These are phyloP conservation scores for Recurvomyces mirabilis DNA, from an alignment of 495 filamentous ascomycete genomes.

Conservation along the genomic window DNA sequence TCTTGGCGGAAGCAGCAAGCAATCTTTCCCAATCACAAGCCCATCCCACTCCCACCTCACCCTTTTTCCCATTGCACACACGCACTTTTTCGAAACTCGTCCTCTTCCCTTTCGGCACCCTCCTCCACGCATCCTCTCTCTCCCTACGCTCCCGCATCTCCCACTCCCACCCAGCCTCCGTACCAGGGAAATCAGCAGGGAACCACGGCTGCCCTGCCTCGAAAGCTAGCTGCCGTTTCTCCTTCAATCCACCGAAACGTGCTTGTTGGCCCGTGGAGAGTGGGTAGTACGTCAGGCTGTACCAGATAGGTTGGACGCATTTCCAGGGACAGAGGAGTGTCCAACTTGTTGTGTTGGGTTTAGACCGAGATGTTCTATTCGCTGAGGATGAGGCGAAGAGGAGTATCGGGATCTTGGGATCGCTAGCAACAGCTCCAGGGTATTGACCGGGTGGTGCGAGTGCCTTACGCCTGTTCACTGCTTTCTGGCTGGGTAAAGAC, in stretches of 20 bases:
- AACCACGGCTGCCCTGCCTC: slow-evolving; percentile 75
- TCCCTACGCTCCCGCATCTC: slow-evolving; percentile 51
- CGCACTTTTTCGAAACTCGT: slow-evolving; percentile 65
- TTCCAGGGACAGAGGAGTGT: slow-evolving; percentile 86
- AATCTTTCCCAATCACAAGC: slow-evolving; percentile 78
- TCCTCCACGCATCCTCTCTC: slow-evolving; percentile 60
- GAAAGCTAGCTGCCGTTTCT: slow-evolving; percentile 71
- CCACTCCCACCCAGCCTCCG: slow-evolving; percentile 68
- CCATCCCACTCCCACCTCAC: slow-evolving; percentile 76
- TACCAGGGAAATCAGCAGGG: slow-evolving; percentile 78
- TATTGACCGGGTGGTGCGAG: slow-evolving; percentile 51
- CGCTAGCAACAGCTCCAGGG: slow-evolving; percentile 48
- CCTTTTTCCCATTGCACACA: slow-evolving; percentile 60
- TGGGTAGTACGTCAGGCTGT: slow-evolving; percentile 74
- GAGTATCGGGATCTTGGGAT: slow-evolving; percentile 74
- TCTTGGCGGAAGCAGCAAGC: slow-evolving; percentile 21
- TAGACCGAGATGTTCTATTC: slow-evolving; percentile 7
- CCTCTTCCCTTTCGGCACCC: slow-evolving; percentile 71
- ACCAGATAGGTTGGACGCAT: slow-evolving; percentile 78
- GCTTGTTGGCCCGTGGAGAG: slow-evolving; percentile 68
- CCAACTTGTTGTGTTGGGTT: slow-evolving; percentile 58
- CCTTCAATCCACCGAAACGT: slow-evolving; percentile 69
- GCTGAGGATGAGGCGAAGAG: slow-evolving; percentile 35
- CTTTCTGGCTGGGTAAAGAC: slow-evolving; percentile 66
- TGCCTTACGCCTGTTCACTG: slow-evolving; percentile 74